Percentiles rank a stretch among this genome's conserved stretches.
Conservation (phyloP, 192 early-diverging fungal genomes). For the Coemansia sp. region DNA sequence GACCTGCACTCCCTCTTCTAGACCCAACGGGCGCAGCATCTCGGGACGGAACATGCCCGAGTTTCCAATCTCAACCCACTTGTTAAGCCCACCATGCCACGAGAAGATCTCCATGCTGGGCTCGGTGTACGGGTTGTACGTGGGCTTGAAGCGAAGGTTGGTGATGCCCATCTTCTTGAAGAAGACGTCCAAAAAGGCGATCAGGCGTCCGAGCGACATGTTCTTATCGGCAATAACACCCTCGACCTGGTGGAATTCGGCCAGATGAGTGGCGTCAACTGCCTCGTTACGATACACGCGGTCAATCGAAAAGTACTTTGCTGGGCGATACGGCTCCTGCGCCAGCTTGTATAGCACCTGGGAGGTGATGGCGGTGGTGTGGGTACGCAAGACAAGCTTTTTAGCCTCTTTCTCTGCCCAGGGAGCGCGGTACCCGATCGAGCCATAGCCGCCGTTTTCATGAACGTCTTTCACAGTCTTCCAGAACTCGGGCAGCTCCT, state of each 20-base stretch:
- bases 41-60: conserved; percentile 99
- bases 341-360: conserved; percentile 93
- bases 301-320: conserved; percentile 99
- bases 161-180: conserved; percentile 95
- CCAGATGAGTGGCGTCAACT: conserved; percentile 96
- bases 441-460: conserved; percentile 90
- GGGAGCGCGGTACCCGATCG: conserved; percentile 89
- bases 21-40: conserved; percentile 93
- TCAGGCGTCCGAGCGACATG: conserved; percentile 92
- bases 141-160: conserved; percentile 97
- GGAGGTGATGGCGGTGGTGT: conserved; percentile 92
- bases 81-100: conserved; percentile 82
- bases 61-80: conserved; percentile 97
- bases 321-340: conserved; percentile 83
- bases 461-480: conserved; percentile 90
- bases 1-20: conserved; percentile 90
- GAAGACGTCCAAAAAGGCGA: conserved; percentile 94
- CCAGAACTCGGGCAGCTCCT: conserved; percentile 86
- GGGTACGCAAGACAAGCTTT: conserved; percentile 91
- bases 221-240: conserved; percentile 96
- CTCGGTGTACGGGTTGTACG: conserved; percentile 99
- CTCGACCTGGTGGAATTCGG: conserved; percentile 99
- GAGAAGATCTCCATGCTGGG: conserved; percentile 99
- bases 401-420: conserved; percentile 93
- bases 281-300: conserved; percentile 98